Evolutionary conservation across 176 grass and related monocot genomes (phyloP).

Genomic region (Triticum aestivum): DNA sequence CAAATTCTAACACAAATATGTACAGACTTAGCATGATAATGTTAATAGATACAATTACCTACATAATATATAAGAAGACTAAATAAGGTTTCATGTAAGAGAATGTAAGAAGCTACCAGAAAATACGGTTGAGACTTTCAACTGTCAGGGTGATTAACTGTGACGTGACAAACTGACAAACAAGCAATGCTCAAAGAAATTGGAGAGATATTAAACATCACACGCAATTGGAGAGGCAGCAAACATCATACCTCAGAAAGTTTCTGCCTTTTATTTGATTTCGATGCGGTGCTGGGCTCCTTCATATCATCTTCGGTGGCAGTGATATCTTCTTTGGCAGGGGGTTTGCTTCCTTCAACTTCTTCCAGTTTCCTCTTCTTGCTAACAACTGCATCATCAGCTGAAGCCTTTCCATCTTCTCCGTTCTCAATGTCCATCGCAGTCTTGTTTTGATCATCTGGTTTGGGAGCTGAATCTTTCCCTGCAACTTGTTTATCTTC

Average conservation of each 20-base stretch:
- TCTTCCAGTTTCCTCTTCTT: slow-evolving; percentile 67
- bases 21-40: background rate
- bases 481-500: slow-evolving; percentile 38
- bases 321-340: slow-evolving; percentile 31
- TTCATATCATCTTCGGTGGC: slow-evolving; percentile 29
- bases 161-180: background rate
- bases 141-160: background rate
- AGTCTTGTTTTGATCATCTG: slow-evolving; percentile 37
- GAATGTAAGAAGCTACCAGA: background rate
- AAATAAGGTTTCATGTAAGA: background rate
- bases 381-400: slow-evolving; percentile 35
- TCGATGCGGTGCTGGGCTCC: slow-evolving; percentile 16
- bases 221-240: slow-evolving; percentile 16
- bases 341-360: slow-evolving; percentile 20
- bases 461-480: slow-evolving; percentile 33
- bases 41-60: background rate
- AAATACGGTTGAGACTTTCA: background rate
- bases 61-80: background rate
- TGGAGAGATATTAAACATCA: background rate
- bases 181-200: background rate
- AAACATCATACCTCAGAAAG: slow-evolving; percentile 54
- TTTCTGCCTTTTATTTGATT: slow-evolving; percentile 64
- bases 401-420: slow-evolving; percentile 34
- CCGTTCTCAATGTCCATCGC: slow-evolving; percentile 32
- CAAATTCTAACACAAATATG: background rate